These are phyloP conservation scores for Saccharomycopsis schoenii DNA, from an alignment of 805 yeast genomes.

Conservation along the genomic window DNA sequence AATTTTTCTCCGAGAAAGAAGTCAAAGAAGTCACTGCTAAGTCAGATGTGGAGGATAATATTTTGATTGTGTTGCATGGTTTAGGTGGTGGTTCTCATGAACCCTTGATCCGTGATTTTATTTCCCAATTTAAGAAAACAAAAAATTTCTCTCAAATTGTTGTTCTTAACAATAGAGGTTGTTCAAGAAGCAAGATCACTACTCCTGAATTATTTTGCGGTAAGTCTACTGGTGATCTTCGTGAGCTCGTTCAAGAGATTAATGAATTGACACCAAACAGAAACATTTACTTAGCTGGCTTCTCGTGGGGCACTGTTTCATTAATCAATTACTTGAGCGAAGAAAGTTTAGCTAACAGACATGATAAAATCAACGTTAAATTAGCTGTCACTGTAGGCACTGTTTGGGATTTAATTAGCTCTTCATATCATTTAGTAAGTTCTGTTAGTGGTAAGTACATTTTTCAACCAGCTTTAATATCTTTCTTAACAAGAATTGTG, in stretches of 20 bases:
- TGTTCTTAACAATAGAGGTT: constrained; percentile 62
- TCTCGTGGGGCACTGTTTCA: constrained; percentile 64
- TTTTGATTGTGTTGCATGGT: constrained; percentile 59
- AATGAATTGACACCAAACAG: constrained; percentile 47
- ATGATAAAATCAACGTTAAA: constrained; percentile 19
- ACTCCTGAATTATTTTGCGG: constrained; percentile 62
- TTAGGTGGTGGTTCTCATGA: constrained; percentile 77
- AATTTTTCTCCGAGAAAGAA: constrained; percentile 43
- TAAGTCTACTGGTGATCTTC: constrained; percentile 57
- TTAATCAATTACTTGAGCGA: constrained; percentile 62
- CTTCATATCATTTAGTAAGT: constrained; percentile 34
- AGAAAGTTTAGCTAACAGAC: constrained; percentile 21
- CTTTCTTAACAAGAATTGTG: constrained; percentile 32
- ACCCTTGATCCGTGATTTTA: constrained; percentile 45
- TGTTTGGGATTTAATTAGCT: constrained; percentile 65
- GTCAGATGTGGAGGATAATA: constrained; percentile 37
- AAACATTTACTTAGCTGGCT: constrained; percentile 56
- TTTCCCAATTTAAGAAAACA: constrained; percentile 1
- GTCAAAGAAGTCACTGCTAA: constrained; percentile 25
- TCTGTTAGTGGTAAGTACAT: constrained; percentile 32
- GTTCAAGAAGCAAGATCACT: constrained; percentile 63
- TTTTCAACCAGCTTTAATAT: constrained; percentile 34
- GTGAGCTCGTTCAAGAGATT: constrained; percentile 45
- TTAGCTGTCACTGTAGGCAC: constrained; percentile 53
- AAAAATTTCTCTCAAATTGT: constrained; percentile 42